Evolutionary conservation across 163 green algal species (phyloP), one percentile per base, ranked within the genome.

Genomic region (Scenedesmus sp.): DNA sequence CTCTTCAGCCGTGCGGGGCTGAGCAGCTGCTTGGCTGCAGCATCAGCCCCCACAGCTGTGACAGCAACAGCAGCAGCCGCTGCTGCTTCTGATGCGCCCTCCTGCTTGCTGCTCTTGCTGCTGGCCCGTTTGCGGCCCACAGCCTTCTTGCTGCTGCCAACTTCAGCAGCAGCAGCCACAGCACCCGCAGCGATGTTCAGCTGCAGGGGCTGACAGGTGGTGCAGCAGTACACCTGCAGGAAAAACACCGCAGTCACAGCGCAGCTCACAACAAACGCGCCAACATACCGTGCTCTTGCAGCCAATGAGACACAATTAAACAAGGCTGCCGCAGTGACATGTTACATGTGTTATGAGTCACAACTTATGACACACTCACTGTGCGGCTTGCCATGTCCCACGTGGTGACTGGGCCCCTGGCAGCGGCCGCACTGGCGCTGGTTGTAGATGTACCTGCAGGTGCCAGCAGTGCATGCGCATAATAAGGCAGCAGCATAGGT

Each of bases 361-460:
- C 22, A 22, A 10, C 6, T 43, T 42, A 26, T 24, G 30, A 46
- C 61, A 42, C 15, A 6, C 84, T 46, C 26, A 89, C 95, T 0
- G 94, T 98, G 49, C 97, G 92, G 3, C 59, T 85, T 1, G 93
- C 93, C 95, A 99, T 99, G 89, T 96, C 92, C 97, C 97, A 99
- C 0, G 94, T 95, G 43, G 70, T 82, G 7, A 98, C 91, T 2
- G 33, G n/a, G 51, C 9, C 89, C 91, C 79, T 93, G 92, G 93
- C 97, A 99, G 24, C 94, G 79, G 30, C 95, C 96, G 88, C 97
- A 99, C 30, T 7, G 46, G 7, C 44, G 65, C 51, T 98, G 96
- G 91, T 99, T 99, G 94, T 99, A 99, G 72, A 98, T 95, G 92
- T 97, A 97, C 86, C 94, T 95, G 88, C 35, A 73, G n/a, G 46